These are phyloP conservation scores for Staphylotrichum tortipilum DNA, from an alignment of 495 filamentous ascomycete genomes.

Conservation along the genomic window DNA sequence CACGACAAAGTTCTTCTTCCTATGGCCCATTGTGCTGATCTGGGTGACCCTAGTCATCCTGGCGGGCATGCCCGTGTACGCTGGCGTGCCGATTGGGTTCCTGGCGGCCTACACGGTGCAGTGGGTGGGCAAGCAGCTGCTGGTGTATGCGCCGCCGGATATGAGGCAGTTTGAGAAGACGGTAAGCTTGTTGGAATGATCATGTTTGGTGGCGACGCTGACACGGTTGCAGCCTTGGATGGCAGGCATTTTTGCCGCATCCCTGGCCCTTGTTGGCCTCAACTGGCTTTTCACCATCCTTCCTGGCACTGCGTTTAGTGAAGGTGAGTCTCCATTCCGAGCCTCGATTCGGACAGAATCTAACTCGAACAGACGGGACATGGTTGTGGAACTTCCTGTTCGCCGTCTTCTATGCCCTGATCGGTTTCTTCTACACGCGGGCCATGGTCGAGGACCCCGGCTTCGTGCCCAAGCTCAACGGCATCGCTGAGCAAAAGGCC, in stretches of 20 bases:
- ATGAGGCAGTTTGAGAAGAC: conserved; percentile 85
- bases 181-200: conserved; percentile 41
- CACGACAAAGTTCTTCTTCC: conserved; percentile 80
- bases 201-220: conserved; percentile 2
- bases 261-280: conserved; percentile 73
- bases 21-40: conserved; percentile 75
- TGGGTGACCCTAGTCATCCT: conserved; percentile 61
- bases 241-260: conserved; percentile 83
- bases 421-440: conserved; percentile 74
- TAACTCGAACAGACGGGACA: conserved; percentile 29
- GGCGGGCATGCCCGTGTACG: conserved; percentile 62
- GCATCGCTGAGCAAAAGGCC: conserved; percentile 77
- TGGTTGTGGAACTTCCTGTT: conserved; percentile 72
- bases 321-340: conserved; percentile 19
- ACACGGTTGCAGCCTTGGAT: conserved; percentile 61
- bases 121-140: conserved; percentile 64
- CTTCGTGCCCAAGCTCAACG: conserved; percentile 85
- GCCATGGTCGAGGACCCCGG: conserved; percentile 86
- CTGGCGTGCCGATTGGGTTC: conserved; percentile 61
- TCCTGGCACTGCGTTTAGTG: conserved; percentile 45
- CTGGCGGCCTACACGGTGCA: conserved; percentile 64
- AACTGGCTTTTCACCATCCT: conserved; percentile 67
- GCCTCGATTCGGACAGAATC: not conserved
- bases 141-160: conserved; percentile 72
- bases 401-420: conserved; percentile 51